Conservation (phyloP, 108 stramenopile genomes). For the Skeletonema potamos region DNA sequence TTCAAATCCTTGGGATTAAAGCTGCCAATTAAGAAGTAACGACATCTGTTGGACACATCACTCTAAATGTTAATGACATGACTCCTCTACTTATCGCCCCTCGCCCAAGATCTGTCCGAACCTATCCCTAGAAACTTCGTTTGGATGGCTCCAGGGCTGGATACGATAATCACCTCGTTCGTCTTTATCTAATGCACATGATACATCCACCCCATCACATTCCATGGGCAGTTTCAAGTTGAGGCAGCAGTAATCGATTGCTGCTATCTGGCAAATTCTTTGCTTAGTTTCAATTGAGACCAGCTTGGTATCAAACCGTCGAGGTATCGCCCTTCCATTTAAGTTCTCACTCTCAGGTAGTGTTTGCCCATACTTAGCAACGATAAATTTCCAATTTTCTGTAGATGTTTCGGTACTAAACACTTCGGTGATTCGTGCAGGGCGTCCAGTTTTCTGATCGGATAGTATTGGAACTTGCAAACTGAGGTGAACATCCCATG, state of each 20-base stretch:
- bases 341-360: constrained; percentile 10
- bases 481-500: constrained; percentile 44
- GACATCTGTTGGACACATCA: too few relatives aligned
- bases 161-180: not conserved
- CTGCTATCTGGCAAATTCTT: constrained; percentile 25
- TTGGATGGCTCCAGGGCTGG: not conserved
- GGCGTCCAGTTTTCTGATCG: constrained; percentile 9
- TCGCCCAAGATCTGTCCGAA: not conserved
- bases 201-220: constrained; percentile 14
- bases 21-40: constrained; percentile 2
- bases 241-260: constrained; percentile 41
- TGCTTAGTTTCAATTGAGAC: constrained; percentile 24
- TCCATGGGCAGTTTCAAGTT: constrained; percentile 36
- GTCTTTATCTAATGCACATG: not conserved
- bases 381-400: constrained; percentile 17
- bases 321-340: constrained; percentile 32
- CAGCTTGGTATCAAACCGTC: constrained; percentile 24
- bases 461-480: constrained; percentile 38
- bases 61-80: too few relatives aligned
- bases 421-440: constrained; percentile 18
- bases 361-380: not conserved
- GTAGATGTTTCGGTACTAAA: constrained; percentile 11
- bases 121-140: not conserved
- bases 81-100: too few relatives aligned
- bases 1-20: constrained; percentile 33